These are phyloP conservation scores for Penicillium arizonense DNA, from an alignment of 495 filamentous ascomycete species.

Conservation along the genomic window DNA sequence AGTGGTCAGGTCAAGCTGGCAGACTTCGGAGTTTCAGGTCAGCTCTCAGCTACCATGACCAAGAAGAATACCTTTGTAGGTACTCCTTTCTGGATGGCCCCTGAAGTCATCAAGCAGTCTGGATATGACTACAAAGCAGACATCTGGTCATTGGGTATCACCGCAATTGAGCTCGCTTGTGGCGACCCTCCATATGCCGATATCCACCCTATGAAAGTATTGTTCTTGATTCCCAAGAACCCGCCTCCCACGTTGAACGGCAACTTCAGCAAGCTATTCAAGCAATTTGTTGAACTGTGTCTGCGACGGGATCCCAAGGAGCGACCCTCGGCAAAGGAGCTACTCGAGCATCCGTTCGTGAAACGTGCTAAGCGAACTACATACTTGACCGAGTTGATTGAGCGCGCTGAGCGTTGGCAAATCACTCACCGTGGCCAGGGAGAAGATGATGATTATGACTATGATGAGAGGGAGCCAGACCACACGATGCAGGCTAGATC, in stretches of 20 bases:
- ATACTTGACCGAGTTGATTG: conserved; percentile 89
- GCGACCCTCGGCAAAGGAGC: conserved; percentile 80
- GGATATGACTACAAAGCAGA: conserved; percentile 99
- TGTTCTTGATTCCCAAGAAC: conserved; percentile 97
- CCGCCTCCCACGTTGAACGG: conserved; percentile 79
- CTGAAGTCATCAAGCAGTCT: conserved; percentile 97
- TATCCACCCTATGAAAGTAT: conserved; percentile 98
- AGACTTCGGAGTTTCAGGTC: conserved; percentile 95
- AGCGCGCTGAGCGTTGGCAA: conserved; percentile 83
- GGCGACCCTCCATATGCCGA: conserved; percentile 95
- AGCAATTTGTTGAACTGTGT: conserved; percentile 89
- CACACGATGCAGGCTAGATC: conserved; percentile 31
- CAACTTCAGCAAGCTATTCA: conserved; percentile 85
- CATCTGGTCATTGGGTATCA: conserved; percentile 99
- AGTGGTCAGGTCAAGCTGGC: conserved; percentile 96
- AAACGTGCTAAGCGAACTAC: conserved; percentile 85
- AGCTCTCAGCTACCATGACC: conserved; percentile 98
- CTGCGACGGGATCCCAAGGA: conserved; percentile 84
- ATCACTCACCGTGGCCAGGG: conserved; percentile 52
- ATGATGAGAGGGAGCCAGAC: conserved; percentile 55
- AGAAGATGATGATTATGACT: conserved; percentile 49
- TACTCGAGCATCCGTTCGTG: conserved; percentile 88
- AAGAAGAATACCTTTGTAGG: conserved; percentile 99
- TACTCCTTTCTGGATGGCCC: conserved; percentile 99
- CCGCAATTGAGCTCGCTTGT: conserved; percentile 86